Evolutionary conservation across 2,329 filamentous ascomycete species (phyloP), one percentile per base, ranked within the genome.

Genomic region (Fusarium nanum): DNA sequence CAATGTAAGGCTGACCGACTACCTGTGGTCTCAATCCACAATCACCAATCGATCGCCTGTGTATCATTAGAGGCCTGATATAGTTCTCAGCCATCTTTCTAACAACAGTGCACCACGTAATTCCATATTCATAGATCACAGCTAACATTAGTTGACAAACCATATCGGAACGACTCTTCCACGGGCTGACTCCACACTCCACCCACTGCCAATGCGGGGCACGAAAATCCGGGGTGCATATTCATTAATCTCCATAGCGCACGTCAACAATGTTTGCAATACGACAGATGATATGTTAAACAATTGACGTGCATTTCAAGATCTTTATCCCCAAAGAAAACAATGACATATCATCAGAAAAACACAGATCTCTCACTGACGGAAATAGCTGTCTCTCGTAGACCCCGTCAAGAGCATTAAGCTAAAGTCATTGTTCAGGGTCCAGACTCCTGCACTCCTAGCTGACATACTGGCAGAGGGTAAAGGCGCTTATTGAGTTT

Each of bases 211-310:
- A 47, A 56, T 74, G 72, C 58, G 70, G 72, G 72, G 72, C 57
- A 70, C 12, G 67, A 66, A 73, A 72, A 72, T 74, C 72, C 46
- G 72, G 72, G 72, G 72, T 74, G 50, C 72, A 74, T 71, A 60
- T 63, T 46, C 42, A 57, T 34, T 30, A 68, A 59, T 46, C 41
- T 30, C 49, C 40, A 42, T 23, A 11, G 13, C 22, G 5, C 32
- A 52, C 16, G n/a, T 28, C 34, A 47, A 14, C 22, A n/a, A 34
- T 52, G 23, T 16, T 20, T 27, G 18, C 18, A 52, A 27, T 52
- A 20, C 40, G 28, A 28, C 12, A 42, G 37, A 45, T 42, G 46
- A 67, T 63, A n/a, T 37, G 44, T 68, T 59, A 40, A 27, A 14
- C n/a, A 41, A 53, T 42, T 22, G 9, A 18, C n/a, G 40, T 16